These are phyloP conservation scores for Cordyceps pruinosa DNA, from an alignment of 2,329 filamentous ascomycete genomes.

Conservation along the genomic window DNA sequence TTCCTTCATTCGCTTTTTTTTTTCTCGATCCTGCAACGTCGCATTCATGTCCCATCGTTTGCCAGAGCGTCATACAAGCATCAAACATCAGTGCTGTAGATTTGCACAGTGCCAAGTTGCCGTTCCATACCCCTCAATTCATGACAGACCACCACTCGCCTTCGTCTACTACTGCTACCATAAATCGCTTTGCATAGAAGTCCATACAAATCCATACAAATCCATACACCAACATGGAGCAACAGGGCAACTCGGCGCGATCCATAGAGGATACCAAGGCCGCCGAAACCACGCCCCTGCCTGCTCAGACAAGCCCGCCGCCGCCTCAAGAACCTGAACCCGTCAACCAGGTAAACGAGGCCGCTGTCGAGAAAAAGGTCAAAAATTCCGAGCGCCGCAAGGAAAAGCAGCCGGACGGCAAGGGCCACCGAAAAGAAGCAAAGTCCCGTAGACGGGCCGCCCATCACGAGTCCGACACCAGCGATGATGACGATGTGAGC, in stretches of 20 bases:
- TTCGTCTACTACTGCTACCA: neutral
- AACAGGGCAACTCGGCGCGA: constrained; percentile 1
- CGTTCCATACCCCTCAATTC: neutral
- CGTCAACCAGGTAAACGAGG: neutral
- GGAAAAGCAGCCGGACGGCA: neutral
- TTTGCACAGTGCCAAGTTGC: neutral
- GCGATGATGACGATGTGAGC: neutral
- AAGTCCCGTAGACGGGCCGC: neutral
- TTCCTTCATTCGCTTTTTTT: neutral
- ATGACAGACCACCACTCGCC: neutral
- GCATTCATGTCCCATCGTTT: neutral
- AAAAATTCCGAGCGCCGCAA: neutral
- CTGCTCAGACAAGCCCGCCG: neutral
- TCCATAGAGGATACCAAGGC: neutral
- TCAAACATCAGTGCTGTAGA: neutral
- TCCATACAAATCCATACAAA: too few species aligned
- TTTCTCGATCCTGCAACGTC: neutral
- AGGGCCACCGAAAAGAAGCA: neutral
- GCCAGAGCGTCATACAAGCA: neutral
- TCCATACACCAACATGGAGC: neutral
- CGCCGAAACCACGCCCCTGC: neutral
- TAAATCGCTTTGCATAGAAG: neutral
- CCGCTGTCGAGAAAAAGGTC: neutral
- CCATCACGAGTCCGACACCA: constrained; percentile 1
- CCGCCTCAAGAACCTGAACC: neutral